Conservation (phyloP, 345 rosid species). For the Pistacia atlantica region DNA sequence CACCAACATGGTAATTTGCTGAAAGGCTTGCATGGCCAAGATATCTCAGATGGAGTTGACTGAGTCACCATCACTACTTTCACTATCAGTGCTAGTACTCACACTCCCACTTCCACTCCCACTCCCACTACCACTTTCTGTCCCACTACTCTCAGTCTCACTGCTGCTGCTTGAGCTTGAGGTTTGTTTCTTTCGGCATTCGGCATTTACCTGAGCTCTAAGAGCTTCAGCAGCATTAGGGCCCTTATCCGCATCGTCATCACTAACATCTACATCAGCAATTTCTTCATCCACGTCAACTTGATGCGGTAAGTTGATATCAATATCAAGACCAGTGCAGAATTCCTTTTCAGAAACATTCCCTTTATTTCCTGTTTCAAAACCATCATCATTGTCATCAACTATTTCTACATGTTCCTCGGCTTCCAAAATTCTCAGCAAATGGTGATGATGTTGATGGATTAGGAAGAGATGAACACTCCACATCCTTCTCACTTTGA, state of each 20-base stretch:
- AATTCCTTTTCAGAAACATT: constrained; percentile 32
- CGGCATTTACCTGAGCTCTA: constrained; percentile 74
- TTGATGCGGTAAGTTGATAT: constrained; percentile 61
- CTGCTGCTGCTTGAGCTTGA: constrained; percentile 70
- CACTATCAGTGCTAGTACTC: constrained; percentile 41
- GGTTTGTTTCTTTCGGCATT: constrained; percentile 37
- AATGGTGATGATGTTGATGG: constrained; percentile 29
- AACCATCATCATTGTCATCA: constrained; percentile 33
- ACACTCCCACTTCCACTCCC: constrained; percentile 44
- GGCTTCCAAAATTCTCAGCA: constrained; percentile 37
- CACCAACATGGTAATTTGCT: no score
- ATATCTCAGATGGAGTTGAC: no score
- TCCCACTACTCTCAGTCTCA: constrained; percentile 50
- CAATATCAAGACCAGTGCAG: constrained; percentile 49
- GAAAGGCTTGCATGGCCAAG: no score
- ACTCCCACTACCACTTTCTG: constrained; percentile 45
- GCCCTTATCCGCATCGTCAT: constrained; percentile 57
- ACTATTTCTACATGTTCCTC: constrained; percentile 52
- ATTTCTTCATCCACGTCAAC: constrained; percentile 65
- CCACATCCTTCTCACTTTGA: constrained; percentile 30
- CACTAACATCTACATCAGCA: constrained; percentile 77
- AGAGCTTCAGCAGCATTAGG: constrained; percentile 87
- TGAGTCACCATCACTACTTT: constrained; percentile 44
- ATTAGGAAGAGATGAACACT: constrained; percentile 19
- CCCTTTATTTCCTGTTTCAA: constrained; percentile 21